Base-by-base conservation (phyloP, 83 land plant genomes). In the Diphasiastrum complanatum region DNA sequence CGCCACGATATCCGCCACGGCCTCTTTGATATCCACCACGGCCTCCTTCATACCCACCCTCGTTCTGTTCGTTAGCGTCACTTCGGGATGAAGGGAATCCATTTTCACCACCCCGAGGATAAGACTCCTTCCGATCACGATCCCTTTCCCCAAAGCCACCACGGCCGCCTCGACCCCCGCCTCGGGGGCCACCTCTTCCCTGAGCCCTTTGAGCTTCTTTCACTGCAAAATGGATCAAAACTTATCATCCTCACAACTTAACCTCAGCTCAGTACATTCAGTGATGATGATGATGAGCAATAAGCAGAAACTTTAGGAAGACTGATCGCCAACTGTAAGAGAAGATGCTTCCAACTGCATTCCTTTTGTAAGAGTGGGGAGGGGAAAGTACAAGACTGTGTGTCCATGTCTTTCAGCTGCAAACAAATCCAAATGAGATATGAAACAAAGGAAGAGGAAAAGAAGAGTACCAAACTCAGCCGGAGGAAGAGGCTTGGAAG, bases 401-500 rank as follows among this genome's bases (percentile, higher is more conserved):
- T n/a, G n/a, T n/a, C n/a, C n/a, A n/a, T n/a, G n/a, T n/a, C n/a
- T n/a, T n/a, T n/a, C n/a, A n/a, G n/a, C n/a, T n/a, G n/a, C n/a
- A n/a, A n/a, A n/a, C n/a, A n/a, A n/a, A n/a, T n/a, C n/a, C n/a
- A n/a, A n/a, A n/a, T n/a, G n/a, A n/a, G n/a, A n/a, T n/a, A n/a
- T n/a, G n/a, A n/a, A n/a, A n/a, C n/a, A n/a, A n/a, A n/a, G n/a
- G n/a, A n/a, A n/a, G n/a, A n/a, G n/a, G n/a, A n/a, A n/a, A n/a
- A n/a, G n/a, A n/a, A n/a, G n/a, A n/a, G 2, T 58, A 58, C 61
- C 61, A 33, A 41, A 16, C 23, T 58, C 35, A 58, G 61, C 37
- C 23, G 61, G 61, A 58, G 61, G 61, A 3, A 24, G 45, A 2
- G 61, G 61, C 61, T 34, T 58, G 43, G 61, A 33, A 33, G 61